Evolutionary conservation across 2,329 filamentous ascomycete genomes (phyloP), one percentile per base, ranked within the genome.

Genomic region (Fusarium sarcochroum): DNA sequence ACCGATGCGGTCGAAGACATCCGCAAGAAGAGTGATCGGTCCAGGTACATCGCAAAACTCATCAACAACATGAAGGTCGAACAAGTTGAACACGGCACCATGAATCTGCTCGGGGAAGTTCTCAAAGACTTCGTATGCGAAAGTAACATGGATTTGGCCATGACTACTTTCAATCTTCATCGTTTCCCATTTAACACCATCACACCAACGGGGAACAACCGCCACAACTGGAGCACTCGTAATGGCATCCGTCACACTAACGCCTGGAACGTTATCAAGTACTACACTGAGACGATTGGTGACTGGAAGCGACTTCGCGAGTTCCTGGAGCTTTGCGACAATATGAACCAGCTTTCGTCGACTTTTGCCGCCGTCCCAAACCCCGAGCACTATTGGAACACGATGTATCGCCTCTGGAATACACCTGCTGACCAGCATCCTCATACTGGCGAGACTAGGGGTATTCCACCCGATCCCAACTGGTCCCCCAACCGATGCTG

Each of bases 241-340:
- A 9, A n/a, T 2, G 18, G 21, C 2, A 5, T 44, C 3, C 1
- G 7, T 2, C 11, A 41, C 6, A 56, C 47, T 1, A 18, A 20
- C 8, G 32, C 37, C 0, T 64, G 44, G 48, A 40, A 47, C 7
- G 7, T 53, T 0, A 9, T 17, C 1, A 9, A 10, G 1, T 65
- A 53, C 6, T 40, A 40, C 10, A 10, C 7, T 2, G 54, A 60
- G 14, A 37, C 32, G 3, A 3, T 54, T 2, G 9, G 17, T 2
- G 30, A 35, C 15, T 23, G 25, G 40, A 38, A 38, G 11, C 30
- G 23, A 8, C 32, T 69, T 2, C 35, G n/a, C 1, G 48, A 66
- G 20, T 62, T 68, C 5, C 44, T 69, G 3, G 51, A 68, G 10
- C 21, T 69, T 1, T 44, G 61, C 0, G 60, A 66, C 5, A 51